Evolutionary conservation across 495 filamentous ascomycete genomes (phyloP).

Genomic region (Glarea lozoyensis): DNA sequence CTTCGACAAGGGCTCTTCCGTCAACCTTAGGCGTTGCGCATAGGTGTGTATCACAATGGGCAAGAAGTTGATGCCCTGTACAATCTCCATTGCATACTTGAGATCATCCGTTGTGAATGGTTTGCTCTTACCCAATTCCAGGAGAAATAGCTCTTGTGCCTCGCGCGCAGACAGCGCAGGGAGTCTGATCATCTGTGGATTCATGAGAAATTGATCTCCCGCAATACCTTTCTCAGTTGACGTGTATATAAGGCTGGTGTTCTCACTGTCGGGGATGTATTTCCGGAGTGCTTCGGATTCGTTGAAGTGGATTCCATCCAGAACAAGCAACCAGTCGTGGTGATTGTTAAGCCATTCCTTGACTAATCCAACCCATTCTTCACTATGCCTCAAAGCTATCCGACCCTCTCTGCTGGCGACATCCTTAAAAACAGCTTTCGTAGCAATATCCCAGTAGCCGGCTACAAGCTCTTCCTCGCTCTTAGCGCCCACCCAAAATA

Average conservation of each 20-base stretch:
- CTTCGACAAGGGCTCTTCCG: slow-evolving; percentile 57
- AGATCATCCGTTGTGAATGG: slow-evolving; percentile 50
- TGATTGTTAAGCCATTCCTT: slow-evolving; percentile 60
- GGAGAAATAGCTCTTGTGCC: slow-evolving; percentile 36
- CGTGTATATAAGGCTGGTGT: slow-evolving; percentile 69
- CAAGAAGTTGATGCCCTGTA: slow-evolving; percentile 59
- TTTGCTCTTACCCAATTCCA: slow-evolving; percentile 46
- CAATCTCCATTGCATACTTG: slow-evolving; percentile 53
- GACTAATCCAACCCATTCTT: slow-evolving; percentile 50
- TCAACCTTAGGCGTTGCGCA: slow-evolving; percentile 64
- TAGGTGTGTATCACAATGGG: slow-evolving; percentile 75
- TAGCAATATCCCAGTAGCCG: slow-evolving; percentile 68
- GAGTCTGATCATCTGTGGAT: slow-evolving; percentile 63
- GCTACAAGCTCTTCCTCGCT: slow-evolving; percentile 52
- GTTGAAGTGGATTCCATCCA: slow-evolving; percentile 67
- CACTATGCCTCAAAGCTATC: slow-evolving; percentile 32
- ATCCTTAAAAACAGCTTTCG: slow-evolving; percentile 45
- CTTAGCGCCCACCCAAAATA: slow-evolving; percentile 75
- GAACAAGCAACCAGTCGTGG: slow-evolving; percentile 66
- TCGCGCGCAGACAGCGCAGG: slow-evolving; percentile 43
- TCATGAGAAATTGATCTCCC: slow-evolving; percentile 61
- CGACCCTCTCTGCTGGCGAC: slow-evolving; percentile 27
- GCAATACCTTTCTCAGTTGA: slow-evolving; percentile 58
- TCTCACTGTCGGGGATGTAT: slow-evolving; percentile 61
- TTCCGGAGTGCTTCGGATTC: slow-evolving; percentile 47